Percentiles rank a stretch among this genome's conserved stretches.
phyloP scores from a whole-genome alignment of 768 basidiomycete species.

The Leccinum truebloodii region DNA sequence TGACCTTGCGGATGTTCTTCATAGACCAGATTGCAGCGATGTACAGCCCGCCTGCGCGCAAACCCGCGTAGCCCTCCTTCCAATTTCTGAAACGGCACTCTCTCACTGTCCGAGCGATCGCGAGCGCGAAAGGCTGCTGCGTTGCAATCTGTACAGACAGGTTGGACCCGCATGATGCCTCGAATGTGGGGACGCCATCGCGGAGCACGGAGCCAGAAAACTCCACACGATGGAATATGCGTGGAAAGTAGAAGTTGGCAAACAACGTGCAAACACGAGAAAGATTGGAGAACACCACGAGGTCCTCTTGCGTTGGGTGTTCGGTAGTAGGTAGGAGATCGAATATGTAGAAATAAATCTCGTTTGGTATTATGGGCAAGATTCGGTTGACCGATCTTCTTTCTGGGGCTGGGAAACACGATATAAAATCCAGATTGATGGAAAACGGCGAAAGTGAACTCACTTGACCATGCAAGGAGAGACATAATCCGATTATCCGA shows the following conservation, averaged over 20 bases:
- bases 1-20: slow-evolving; percentile 18
- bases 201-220: slow-evolving; percentile 18
- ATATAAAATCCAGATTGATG: not conserved
- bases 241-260: slow-evolving; percentile 38
- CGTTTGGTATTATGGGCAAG: slow-evolving; percentile 41
- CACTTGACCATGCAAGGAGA: too few species aligned
- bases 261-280: slow-evolving; percentile 47
- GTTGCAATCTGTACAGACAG: not conserved
- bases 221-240: slow-evolving; percentile 39
- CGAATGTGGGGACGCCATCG: not conserved
- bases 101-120: not conserved
- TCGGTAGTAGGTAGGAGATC: slow-evolving; percentile 26
- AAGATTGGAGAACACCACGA: slow-evolving; percentile 24
- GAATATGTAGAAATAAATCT: slow-evolving; percentile 39
- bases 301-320: slow-evolving; percentile 12
- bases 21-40: slow-evolving; percentile 12
- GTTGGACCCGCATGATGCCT: not conserved
- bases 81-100: slow-evolving; percentile 5
- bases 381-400: not conserved
- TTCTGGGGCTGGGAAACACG: slow-evolving; percentile 23
- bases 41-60: not conserved
- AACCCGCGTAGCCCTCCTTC: not conserved
- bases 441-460: too few species aligned
- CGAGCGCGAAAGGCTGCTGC: not conserved
- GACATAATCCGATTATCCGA: too few species aligned